Conservation (phyloP, 345 rosid species). For the Dovyalis caffra region DNA sequence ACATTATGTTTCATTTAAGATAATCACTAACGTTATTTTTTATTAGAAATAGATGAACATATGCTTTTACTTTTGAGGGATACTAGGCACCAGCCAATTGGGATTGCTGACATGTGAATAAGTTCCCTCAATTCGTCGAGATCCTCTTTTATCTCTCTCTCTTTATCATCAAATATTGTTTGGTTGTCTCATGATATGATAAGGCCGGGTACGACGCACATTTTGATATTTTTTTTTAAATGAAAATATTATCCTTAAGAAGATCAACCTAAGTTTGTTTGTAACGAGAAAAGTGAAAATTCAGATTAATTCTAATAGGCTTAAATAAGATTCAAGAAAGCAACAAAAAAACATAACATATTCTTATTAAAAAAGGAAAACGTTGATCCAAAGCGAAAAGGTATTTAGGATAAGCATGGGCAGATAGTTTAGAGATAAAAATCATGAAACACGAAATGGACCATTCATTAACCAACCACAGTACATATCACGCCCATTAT, state of each 20-base stretch:
- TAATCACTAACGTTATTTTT: constrained; percentile 18
- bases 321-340: background rate
- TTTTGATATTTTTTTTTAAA: no score
- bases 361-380: background rate
- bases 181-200: constrained; percentile 17
- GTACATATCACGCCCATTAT: background rate
- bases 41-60: constrained; percentile 21
- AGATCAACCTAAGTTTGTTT: background rate
- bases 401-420: background rate
- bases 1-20: constrained; percentile 1
- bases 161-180: constrained; percentile 15
- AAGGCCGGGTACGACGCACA: constrained; percentile 21
- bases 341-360: background rate
- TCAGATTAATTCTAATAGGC: background rate
- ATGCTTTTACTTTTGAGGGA: constrained; percentile 21
- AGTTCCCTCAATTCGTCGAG: background rate
- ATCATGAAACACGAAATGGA: background rate
- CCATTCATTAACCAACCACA: background rate
- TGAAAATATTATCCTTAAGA: background rate
- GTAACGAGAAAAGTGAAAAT: background rate
- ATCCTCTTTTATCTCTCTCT: background rate
- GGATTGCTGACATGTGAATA: constrained; percentile 18
- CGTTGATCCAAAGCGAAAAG: background rate
- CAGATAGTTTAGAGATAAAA: background rate
- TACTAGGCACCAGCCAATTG: constrained; percentile 9